Conservation (phyloP, 441 rosid species). For the Gossypium gossypioides region DNA sequence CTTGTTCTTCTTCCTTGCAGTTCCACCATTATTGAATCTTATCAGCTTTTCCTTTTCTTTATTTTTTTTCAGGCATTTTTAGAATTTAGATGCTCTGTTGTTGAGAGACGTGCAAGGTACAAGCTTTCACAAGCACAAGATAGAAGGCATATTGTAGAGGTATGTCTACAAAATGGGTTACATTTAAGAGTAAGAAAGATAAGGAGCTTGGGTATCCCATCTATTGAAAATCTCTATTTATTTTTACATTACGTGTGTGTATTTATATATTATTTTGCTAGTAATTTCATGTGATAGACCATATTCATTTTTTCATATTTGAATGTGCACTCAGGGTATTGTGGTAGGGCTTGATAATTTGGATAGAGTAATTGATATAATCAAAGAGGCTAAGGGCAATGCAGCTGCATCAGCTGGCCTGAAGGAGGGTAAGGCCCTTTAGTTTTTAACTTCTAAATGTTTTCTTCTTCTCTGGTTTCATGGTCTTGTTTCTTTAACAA, state of each 20-base stretch:
- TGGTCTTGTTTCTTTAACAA: neutral
- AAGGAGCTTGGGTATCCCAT: neutral
- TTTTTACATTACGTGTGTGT: neutral
- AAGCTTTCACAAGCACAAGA: conserved; percentile 82
- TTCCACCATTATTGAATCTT: neutral
- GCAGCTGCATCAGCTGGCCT: conserved; percentile 61
- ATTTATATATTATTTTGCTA: neutral
- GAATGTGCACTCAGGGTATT: conserved; percentile 50
- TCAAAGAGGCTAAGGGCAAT: conserved; percentile 59
- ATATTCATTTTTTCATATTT: neutral
- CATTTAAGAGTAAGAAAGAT: neutral
- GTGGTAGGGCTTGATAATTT: conserved; percentile 74
- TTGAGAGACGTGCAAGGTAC: conserved; percentile 76
- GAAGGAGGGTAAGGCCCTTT: conserved; percentile 38
- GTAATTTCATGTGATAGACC: neutral
- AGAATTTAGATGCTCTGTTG: conserved; percentile 83
- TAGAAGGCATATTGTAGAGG: conserved; percentile 86
- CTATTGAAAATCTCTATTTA: neutral
- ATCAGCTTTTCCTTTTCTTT: neutral
- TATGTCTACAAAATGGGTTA: conserved; percentile 21
- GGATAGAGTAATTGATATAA: conserved; percentile 56
- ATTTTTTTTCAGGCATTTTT: conserved; percentile 56
- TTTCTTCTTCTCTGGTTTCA: neutral
- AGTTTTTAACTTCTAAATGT: neutral
- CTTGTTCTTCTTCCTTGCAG: neutral